Conservation (phyloP, 345 rosid genomes). For the Hypericum perforatum region DNA sequence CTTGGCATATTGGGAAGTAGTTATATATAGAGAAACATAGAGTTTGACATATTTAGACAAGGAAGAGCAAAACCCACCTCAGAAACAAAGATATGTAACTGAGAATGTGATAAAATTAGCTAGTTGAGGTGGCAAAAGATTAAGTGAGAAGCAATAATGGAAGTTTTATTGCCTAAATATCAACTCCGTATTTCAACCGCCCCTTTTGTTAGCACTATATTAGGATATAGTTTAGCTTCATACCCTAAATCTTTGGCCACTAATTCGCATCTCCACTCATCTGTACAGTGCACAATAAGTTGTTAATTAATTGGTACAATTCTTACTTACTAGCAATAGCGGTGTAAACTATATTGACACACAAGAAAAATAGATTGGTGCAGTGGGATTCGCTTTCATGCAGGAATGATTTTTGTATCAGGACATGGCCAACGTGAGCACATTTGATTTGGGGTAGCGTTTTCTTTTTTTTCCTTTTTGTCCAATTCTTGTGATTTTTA, state of each 20-base stretch:
- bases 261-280: constrained; percentile 16
- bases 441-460: no score
- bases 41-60: neutral
- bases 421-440: no score
- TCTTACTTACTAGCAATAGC: no score
- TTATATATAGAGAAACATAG: constrained; percentile 4
- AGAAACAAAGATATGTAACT: constrained; percentile 24
- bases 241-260: constrained; percentile 12
- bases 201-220: neutral
- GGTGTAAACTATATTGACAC: no score
- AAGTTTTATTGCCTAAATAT: neutral
- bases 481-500: no score
- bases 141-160: neutral
- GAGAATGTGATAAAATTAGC: constrained; percentile 36
- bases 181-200: neutral
- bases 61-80: neutral
- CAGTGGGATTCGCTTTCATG: no score
- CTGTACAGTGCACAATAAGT: neutral
- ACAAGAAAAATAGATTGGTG: no score
- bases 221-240: neutral
- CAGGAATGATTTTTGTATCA: no score
- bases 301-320: neutral
- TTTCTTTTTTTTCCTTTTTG: no score
- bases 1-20: neutral
- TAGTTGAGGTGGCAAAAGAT: constrained; percentile 12